Conservation (phyloP, 106 monocot species). For the Dioscorea dumetorum region DNA sequence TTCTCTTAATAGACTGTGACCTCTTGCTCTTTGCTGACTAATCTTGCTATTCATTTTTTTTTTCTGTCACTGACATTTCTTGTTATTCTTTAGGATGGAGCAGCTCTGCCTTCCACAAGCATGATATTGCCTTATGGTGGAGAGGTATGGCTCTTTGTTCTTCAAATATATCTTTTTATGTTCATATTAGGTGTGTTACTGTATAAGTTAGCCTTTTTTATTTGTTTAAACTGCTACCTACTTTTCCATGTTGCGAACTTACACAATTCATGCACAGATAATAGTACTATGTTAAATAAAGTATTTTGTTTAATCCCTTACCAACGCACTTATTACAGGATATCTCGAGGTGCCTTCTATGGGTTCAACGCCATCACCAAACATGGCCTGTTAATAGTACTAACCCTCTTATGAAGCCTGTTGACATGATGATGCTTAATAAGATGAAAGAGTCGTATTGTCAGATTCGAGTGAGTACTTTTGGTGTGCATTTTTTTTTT, state of each 20-base stretch:
- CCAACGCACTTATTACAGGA: conserved; percentile 41
- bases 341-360: conserved; percentile 86
- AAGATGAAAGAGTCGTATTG: conserved; percentile 85
- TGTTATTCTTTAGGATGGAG: conserved; percentile 71
- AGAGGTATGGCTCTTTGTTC: conserved; percentile 40
- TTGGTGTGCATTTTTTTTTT: not conserved
- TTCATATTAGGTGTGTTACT: too few relatives aligned
- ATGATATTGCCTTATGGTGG: conserved; percentile 93
- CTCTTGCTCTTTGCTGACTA: not conserved
- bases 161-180: too few relatives aligned
- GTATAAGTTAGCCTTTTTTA: too few relatives aligned
- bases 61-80: not conserved
- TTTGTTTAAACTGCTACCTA: too few relatives aligned
- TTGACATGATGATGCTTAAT: conserved; percentile 88
- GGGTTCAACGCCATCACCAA: conserved; percentile 71
- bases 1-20: too few relatives aligned
- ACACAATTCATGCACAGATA: too few relatives aligned
- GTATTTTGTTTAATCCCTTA: not conserved
- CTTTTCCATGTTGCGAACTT: too few relatives aligned
- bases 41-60: not conserved
- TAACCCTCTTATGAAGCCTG: conserved; percentile 60
- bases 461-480: conserved; percentile 64
- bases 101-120: conserved; percentile 82
- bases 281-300: not conserved
- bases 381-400: conserved; percentile 76